These are phyloP conservation scores for Dispira simplex DNA, from an alignment of 192 early-diverging fungal species.

Conservation along the genomic window DNA sequence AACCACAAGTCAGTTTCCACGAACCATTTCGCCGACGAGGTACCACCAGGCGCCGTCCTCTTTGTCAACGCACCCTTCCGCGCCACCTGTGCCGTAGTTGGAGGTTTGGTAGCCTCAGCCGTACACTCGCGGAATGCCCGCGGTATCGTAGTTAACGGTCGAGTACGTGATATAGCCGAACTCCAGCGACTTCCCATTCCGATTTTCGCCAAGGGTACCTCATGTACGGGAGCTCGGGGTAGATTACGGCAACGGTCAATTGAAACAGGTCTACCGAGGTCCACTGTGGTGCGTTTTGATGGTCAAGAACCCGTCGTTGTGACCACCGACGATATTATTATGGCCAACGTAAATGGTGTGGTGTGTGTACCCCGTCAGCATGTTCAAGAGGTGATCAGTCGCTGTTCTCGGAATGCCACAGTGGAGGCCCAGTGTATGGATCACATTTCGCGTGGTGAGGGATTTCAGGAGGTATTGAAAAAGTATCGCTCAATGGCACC, in stretches of 20 bases:
- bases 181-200: conserved; percentile 14
- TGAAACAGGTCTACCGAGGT: background rate
- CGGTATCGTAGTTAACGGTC: conserved; percentile 29
- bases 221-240: conserved; percentile 14
- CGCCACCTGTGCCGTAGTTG: conserved; percentile 30
- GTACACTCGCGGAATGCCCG: conserved; percentile 16
- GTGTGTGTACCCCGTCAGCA: conserved; percentile 21
- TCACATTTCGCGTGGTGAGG: background rate
- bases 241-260: conserved; percentile 1
- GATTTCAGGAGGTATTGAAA: background rate
- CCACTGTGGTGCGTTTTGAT: conserved; percentile 11
- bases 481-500: background rate
- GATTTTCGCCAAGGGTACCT: conserved; percentile 18
- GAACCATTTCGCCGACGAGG: conserved; percentile 24
- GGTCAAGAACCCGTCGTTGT: conserved; percentile 11
- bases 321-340: conserved; percentile 24
- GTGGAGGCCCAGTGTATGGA: conserved; percentile 3
- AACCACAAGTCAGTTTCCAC: too few relatives aligned
- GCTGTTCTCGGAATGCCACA: background rate
- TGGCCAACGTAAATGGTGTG: conserved; percentile 33
- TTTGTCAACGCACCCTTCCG: conserved; percentile 21
- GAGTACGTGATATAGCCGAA: conserved; percentile 28
- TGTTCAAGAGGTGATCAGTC: background rate
- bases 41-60: conserved; percentile 19
- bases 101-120: conserved; percentile 31